Conservation (phyloP, 1,284 basidiomycete species). For the Fomitopsis pinicola region DNA sequence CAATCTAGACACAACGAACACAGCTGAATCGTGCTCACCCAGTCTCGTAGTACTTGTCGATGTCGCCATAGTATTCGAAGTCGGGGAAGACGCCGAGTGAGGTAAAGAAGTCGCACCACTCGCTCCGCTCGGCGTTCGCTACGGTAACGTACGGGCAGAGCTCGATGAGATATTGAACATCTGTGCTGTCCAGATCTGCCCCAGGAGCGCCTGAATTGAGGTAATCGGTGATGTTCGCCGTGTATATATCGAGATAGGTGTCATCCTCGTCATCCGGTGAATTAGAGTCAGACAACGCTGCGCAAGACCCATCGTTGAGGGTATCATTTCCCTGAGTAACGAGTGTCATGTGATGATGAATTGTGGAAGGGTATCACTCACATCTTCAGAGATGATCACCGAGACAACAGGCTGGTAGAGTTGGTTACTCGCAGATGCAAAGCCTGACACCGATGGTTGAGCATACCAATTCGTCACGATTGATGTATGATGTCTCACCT, state of each 20-base stretch:
- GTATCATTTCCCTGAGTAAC: conserved; percentile 60
- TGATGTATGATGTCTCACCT: conserved; percentile 35
- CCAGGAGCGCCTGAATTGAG: conserved; percentile 62
- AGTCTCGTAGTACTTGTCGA: conserved; percentile 75
- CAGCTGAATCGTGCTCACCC: conserved; percentile 40
- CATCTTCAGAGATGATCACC: conserved; percentile 51
- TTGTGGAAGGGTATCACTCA: conserved; percentile 21
- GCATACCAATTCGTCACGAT: not conserved
- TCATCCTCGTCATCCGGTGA: conserved; percentile 38
- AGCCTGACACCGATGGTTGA: conserved; percentile 35
- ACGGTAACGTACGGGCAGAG: conserved; percentile 79
- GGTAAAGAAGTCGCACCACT: conserved; percentile 69
- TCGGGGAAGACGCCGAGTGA: conserved; percentile 48
- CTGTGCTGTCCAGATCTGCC: conserved; percentile 51
- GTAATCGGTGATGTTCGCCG: conserved; percentile 51
- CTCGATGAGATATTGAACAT: conserved; percentile 61
- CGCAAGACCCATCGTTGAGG: conserved; percentile 67
- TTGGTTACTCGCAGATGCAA: conserved; percentile 31
- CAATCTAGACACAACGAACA: not conserved
- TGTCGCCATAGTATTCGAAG: conserved; percentile 69
- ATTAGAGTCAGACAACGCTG: conserved; percentile 38
- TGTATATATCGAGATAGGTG: conserved; percentile 54
- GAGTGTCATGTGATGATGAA: not conserved
- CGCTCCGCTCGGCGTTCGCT: conserved; percentile 47
- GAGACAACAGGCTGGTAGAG: conserved; percentile 36